Evolutionary conservation across 2,329 filamentous ascomycete species (phyloP).

Genomic region (Aspergillus alliaceus): DNA sequence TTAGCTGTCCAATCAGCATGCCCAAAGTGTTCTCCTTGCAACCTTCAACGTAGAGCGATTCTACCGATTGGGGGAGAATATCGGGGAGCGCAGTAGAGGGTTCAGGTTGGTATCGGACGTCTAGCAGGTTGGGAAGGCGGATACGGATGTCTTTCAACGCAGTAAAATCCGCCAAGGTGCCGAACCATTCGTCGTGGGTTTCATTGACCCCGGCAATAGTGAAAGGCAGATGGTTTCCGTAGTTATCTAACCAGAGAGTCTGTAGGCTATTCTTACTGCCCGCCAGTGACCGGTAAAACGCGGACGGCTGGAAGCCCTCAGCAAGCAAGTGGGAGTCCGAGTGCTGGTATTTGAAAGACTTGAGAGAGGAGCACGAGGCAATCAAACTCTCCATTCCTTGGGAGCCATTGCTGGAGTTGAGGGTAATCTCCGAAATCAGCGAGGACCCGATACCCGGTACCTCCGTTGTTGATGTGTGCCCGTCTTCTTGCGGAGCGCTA

Average conservation of each 20-base stretch:
- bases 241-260: constrained; percentile 30
- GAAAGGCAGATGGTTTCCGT: constrained; percentile 28
- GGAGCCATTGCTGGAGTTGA: constrained; percentile 26
- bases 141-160: constrained; percentile 30
- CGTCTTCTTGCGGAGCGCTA: background rate
- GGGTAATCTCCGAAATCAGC: constrained; percentile 24
- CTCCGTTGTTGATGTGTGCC: background rate
- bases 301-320: constrained; percentile 26
- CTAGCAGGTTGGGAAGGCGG: constrained; percentile 31
- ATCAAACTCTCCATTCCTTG: constrained; percentile 26
- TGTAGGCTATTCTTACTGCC: constrained; percentile 24
- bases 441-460: constrained; percentile 9
- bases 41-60: constrained; percentile 27
- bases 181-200: constrained; percentile 32
- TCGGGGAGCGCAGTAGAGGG: constrained; percentile 23
- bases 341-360: constrained; percentile 34
- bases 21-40: constrained; percentile 27
- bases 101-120: constrained; percentile 27
- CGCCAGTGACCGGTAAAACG: constrained; percentile 25
- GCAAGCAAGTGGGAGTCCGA: constrained; percentile 27
- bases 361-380: constrained; percentile 21
- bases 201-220: constrained; percentile 30
- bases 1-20: constrained; percentile 27
- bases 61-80: constrained; percentile 23
- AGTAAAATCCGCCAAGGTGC: constrained; percentile 27